Evolutionary conservation across 805 yeast genomes (phyloP).

Genomic region (Candida chilensis): DNA sequence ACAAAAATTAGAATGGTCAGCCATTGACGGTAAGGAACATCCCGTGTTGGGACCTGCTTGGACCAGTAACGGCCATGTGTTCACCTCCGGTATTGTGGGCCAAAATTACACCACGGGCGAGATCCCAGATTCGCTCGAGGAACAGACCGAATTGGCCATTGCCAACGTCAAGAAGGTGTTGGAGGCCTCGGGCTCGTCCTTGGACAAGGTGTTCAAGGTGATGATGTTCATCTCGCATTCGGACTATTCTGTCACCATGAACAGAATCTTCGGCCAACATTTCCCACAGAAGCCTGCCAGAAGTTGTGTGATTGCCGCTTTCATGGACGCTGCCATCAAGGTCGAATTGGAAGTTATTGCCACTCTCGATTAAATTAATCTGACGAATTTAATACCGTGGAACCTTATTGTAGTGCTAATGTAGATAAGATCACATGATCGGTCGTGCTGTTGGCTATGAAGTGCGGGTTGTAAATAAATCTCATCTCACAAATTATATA

Average conservation of each 20-base stretch:
- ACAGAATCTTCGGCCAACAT: conserved; percentile 33
- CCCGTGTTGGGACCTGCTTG: conserved; percentile 19
- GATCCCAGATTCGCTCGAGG: conserved; percentile 29
- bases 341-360: conserved; percentile 47
- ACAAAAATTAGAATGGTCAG: conserved; percentile 12
- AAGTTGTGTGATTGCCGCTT: conserved; percentile 40
- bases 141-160: conserved; percentile 37
- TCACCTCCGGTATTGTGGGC: conserved; percentile 11
- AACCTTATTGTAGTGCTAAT: too few relatives aligned
- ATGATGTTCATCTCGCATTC: conserved; percentile 36
- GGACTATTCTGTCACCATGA: conserved; percentile 29
- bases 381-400: too few relatives aligned
- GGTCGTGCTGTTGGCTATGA: too few relatives aligned
- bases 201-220: conserved; percentile 39
- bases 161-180: conserved; percentile 30
- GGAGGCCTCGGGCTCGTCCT: conserved; percentile 32
- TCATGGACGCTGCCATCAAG: conserved; percentile 39
- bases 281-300: conserved; percentile 44
- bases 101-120: too few relatives aligned
- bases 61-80: conserved; percentile 13
- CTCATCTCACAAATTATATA: too few relatives aligned
- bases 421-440: too few relatives aligned
- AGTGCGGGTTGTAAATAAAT: too few relatives aligned
- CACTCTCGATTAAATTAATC: conserved; percentile 13
- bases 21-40: conserved; percentile 18